Evolutionary conservation across 331 rosid species (phyloP), one percentile per base, ranked within the genome.

Genomic region (Rosa hybrid): DNA sequence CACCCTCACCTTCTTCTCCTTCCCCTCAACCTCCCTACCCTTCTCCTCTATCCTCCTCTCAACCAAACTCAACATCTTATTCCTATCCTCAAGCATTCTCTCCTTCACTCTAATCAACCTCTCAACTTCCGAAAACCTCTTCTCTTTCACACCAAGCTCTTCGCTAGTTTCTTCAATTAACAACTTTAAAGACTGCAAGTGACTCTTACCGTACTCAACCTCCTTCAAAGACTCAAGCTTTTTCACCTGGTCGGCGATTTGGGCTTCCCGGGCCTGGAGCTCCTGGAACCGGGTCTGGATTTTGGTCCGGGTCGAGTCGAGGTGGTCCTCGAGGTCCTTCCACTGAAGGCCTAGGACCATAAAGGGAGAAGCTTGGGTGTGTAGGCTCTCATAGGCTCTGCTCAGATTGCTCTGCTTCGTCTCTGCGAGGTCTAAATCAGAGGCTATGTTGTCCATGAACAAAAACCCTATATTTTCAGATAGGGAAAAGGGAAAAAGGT

Each of bases 291-390:
- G 63, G 25, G 16, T 69, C 8, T 25, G 71, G 1, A 88, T 77
- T 34, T 65, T 18, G 25, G 57, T 57, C 11, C 76, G 74, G 14
- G 72, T 65, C 5, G 83, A 75, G 64, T 86, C 87, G 25, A 88
- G 84, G 72, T 85, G 89, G 13, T 82, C 81, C 54, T 86, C 84
- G 23, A 90, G 81, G 25, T 90, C 94, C 67, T 86, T 77, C 92
- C 91, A 87, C 38, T 82, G 88, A 0, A 82, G 68, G 2, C 83
- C 76, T n/a, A 90, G 60, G 53, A 21, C 23, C 41, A 82, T 65
- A 18, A 90, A 18, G 2, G 82, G 46, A 4, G 83, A 76, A 42
- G 89, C 87, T 48, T 90, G 83, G 9, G 85, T 38, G 8, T 83
- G 78, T 20, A 88, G 63, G 73, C 23, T 77, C 4, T 86, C 84